phyloP scores from a whole-genome alignment of 495 filamentous ascomycete genomes.

The Rusavskia elegans region DNA sequence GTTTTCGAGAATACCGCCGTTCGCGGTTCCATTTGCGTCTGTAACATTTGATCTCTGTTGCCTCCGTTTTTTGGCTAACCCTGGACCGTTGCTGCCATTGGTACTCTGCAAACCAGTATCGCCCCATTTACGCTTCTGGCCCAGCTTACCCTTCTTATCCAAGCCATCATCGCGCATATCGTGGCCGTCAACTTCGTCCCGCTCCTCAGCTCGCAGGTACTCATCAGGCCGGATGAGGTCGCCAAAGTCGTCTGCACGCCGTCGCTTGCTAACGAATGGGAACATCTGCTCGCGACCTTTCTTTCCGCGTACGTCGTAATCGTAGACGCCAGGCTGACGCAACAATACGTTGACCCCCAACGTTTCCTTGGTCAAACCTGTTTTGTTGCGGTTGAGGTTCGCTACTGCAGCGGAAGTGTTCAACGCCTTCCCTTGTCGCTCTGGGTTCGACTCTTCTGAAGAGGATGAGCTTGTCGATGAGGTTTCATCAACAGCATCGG shows the following conservation, averaged over 20 bases:
- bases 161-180: slow-evolving; percentile 29
- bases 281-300: slow-evolving; percentile 90
- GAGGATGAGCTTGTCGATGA: slow-evolving; percentile 64
- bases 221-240: slow-evolving; percentile 88
- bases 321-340: slow-evolving; percentile 72
- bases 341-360: slow-evolving; percentile 81
- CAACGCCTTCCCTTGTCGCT: slow-evolving; percentile 81
- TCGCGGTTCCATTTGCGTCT: background rate
- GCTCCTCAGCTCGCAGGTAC: slow-evolving; percentile 83
- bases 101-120: slow-evolving; percentile 33
- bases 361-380: slow-evolving; percentile 68
- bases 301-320: slow-evolving; percentile 85
- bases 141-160: slow-evolving; percentile 45
- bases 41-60: slow-evolving; percentile 25
- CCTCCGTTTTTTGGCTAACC: slow-evolving; percentile 29
- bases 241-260: slow-evolving; percentile 78
- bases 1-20: slow-evolving; percentile 3
- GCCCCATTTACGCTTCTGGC: slow-evolving; percentile 90
- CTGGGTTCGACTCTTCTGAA: slow-evolving; percentile 76
- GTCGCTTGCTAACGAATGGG: slow-evolving; percentile 64
- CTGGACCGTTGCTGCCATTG: slow-evolving; percentile 22
- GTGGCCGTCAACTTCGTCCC: slow-evolving; percentile 61
- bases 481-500: slow-evolving; percentile 69
- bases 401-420: slow-evolving; percentile 73
- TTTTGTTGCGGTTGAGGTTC: slow-evolving; percentile 65